Evolutionary conservation across 768 basidiomycete genomes (phyloP), one percentile per base, ranked within the genome.

Genomic region (Psilocybe azurescens): DNA sequence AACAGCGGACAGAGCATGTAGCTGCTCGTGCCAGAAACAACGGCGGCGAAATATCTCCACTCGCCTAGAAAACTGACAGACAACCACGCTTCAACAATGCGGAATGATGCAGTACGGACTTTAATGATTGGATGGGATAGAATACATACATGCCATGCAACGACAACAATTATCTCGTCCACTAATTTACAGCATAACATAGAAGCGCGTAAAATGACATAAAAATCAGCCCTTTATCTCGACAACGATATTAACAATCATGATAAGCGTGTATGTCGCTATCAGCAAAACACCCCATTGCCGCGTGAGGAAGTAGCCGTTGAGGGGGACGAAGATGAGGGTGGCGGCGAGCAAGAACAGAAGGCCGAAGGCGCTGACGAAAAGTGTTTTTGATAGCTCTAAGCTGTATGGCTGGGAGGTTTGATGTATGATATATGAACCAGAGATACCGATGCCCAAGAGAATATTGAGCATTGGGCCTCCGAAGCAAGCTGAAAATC

Each of bases 401-500:
- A 99, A 82, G n/a, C 76, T 68, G 72, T 91, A 93, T 6, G 93
- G 86, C 49, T 86, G 54, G 0, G 74, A 74, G 2, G 85, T 86
- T 56, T 90, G 80, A 38, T 85, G 77, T 64, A 91, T 93, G 69
- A 96, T 84, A 71, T 94, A 93, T 3, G 91, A 87, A 5, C 97
- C 97, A 0, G 95, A 95, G 55, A 97, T 84, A 20, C 97, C 97
- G 59, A 99, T 84, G 1, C 97, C 97, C 38, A 94, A 86, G 5
- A 95, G 83, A 63, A 95, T 93, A 75, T 95, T 95, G 66, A 95
- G 85, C 93, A 95, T 94, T 0, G 94, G 93, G 1, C 93, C 91
- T 53, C 95, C 95, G 67, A 96, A 96, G 73, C 95, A 97, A 0
- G 95, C 95, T 4, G 94, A 93, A 75, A 97, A 95, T 24, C 91